A percentile compares a stretch with the other conserved stretches of the same genome.
These are phyloP conservation scores for Skeletonema menzelii DNA, from an alignment of 108 stramenopile genomes.

Conservation along the genomic window DNA sequence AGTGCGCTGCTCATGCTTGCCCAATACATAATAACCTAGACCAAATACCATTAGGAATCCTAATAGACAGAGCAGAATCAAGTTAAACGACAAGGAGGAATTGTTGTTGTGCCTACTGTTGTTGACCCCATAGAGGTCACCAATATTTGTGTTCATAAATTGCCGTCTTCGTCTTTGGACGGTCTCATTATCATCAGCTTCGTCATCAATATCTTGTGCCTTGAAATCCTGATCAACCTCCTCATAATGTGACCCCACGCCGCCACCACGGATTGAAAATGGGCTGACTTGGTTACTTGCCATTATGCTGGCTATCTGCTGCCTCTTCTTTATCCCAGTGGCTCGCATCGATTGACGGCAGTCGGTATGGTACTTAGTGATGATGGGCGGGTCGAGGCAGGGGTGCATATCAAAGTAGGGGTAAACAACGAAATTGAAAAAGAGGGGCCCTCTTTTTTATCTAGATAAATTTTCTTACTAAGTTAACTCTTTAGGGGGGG, in stretches of 20 bases:
- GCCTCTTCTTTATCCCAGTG: no score
- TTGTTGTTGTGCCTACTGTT: not conserved
- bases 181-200: not conserved
- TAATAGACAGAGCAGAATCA: not conserved
- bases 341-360: no score
- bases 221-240: not conserved
- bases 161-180: not conserved
- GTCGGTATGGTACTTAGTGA: no score
- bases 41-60: not conserved
- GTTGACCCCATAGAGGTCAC: not conserved
- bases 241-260: not conserved
- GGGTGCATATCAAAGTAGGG: no score
- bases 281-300: not conserved
- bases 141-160: not conserved
- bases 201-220: not conserved
- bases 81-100: not conserved
- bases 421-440: no score
- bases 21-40: not conserved
- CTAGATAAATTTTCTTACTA: no score
- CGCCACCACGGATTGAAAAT: not conserved
- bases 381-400: no score
- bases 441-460: no score
- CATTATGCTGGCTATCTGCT: not conserved
- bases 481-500: no score
- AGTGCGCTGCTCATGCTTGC: not conserved